Conservation (phyloP, 345 rosid species). For the Lepidium africanum region DNA sequence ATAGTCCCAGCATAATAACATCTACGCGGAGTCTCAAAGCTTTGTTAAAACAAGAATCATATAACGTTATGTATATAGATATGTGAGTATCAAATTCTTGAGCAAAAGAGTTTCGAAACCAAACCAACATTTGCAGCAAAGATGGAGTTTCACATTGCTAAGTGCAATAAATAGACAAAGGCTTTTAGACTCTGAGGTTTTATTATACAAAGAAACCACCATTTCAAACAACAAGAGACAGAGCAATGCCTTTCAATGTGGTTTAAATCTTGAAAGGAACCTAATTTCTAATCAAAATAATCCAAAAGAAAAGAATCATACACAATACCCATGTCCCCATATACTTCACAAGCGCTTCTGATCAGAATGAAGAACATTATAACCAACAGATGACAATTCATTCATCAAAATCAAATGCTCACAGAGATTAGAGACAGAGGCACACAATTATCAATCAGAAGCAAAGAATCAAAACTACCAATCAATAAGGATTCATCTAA, state of each 20-base stretch:
- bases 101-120: not conserved
- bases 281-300: not conserved
- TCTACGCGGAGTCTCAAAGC: not conserved
- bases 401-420: not conserved
- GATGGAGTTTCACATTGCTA: not conserved
- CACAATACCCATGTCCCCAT: not conserved
- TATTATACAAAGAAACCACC: not conserved
- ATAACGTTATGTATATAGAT: not conserved
- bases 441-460: too few relatives aligned
- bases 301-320: not conserved
- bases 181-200: not conserved
- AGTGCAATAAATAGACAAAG: not conserved
- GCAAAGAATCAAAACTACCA: not conserved
- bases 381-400: not conserved
- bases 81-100: not conserved
- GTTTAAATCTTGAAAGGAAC: not conserved
- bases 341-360: not conserved
- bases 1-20: not conserved
- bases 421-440: too few relatives aligned
- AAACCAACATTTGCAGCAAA: not conserved
- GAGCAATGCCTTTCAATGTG: not conserved
- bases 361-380: not conserved
- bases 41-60: not conserved
- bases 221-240: not conserved
- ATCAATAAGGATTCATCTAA: not conserved